Evolutionary conservation across 441 rosid genomes (phyloP), one percentile per base, ranked within the genome.

Genomic region (Euphorbia schlechtendalii): DNA sequence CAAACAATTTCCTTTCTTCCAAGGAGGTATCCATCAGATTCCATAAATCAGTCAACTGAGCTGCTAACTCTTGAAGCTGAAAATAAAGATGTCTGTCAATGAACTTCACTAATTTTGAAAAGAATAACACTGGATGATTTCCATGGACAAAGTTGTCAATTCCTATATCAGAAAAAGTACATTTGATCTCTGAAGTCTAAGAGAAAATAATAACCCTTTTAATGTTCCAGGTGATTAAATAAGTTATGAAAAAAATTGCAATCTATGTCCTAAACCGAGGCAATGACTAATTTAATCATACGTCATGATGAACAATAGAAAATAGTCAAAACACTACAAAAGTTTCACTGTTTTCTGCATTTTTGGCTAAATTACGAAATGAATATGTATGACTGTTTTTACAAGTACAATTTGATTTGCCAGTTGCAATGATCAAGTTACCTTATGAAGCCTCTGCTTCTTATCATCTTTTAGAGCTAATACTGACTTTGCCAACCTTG

Each of bases 11-110:
- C 60, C 98, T 80, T 68, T 89, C 99, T 66, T 94, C 98, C n/a
- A 59, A 78, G 10, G 96, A 82, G 56, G 98, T 89, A 75, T 94
- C 99, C 99, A 94, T 91, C 74, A 91, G 80, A 76, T 91, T 94
- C 99, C 99, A 94, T 48, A 91, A 85, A 69, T 94, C 99, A 74
- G 76, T 75, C 63, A 94, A 77, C 78, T 89, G 96, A 63, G 84
- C 78, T 38, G 95, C 89, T 59, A 89, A 84, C 71, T 85, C 96
- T 85, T 94, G 96, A 76, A 94, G 96, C 99, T 94, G 87, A 30
- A 38, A 69, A 25, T 15, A 40, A 32, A 66, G 60, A 76, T 59
- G 69, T 21, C 59, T 4, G 28, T 70, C 66, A 73, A 61, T 58
- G 67, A 52, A 55, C 36, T 57, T 66, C 17, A 61, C 24, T 22